Conservation (phyloP, 2,329 filamentous ascomycete genomes). For the Alternaria viburni region DNA sequence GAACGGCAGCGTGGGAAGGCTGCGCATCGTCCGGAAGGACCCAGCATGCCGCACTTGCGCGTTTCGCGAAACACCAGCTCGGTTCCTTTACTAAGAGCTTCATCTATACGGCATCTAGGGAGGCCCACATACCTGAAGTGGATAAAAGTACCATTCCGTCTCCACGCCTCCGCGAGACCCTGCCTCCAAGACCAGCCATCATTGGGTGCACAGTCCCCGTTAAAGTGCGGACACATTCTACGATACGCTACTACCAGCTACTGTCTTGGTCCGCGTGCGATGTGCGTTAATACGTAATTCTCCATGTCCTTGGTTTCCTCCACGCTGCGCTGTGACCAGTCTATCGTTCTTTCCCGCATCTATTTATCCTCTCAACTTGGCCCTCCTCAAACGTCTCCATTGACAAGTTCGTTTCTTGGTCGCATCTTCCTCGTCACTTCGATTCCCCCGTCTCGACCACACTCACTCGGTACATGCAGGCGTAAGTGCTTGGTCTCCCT, state of each 20-base stretch:
- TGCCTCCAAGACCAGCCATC: conserved; percentile 8
- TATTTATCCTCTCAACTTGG: conserved; percentile 1
- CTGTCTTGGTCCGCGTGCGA: conserved; percentile 2
- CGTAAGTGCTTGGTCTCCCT: conserved; percentile 17
- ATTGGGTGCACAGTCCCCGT: conserved; percentile 10
- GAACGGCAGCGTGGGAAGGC: neutral
- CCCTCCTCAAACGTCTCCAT: neutral
- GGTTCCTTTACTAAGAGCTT: conserved; percentile 11
- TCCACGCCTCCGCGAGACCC: conserved; percentile 19
- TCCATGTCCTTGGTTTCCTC: conserved; percentile 6
- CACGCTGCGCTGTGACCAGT: conserved; percentile 1
- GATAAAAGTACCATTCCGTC: conserved; percentile 20
- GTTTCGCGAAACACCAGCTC: neutral
- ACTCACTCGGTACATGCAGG: conserved; percentile 1
- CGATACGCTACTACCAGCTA: conserved; percentile 15
- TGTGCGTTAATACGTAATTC: conserved; percentile 20
- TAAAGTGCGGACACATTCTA: neutral
- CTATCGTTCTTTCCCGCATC: neutral
- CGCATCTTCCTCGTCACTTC: neutral
- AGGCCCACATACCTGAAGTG: conserved; percentile 24
- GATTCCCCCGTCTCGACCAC: neutral
- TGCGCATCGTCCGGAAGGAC: neutral
- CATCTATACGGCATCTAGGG: conserved; percentile 5
- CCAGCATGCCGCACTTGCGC: neutral
- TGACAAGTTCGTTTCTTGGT: neutral